Evolutionary conservation across 2,329 filamentous ascomycete genomes (phyloP).

Genomic region (Aspergillus terreus): DNA sequence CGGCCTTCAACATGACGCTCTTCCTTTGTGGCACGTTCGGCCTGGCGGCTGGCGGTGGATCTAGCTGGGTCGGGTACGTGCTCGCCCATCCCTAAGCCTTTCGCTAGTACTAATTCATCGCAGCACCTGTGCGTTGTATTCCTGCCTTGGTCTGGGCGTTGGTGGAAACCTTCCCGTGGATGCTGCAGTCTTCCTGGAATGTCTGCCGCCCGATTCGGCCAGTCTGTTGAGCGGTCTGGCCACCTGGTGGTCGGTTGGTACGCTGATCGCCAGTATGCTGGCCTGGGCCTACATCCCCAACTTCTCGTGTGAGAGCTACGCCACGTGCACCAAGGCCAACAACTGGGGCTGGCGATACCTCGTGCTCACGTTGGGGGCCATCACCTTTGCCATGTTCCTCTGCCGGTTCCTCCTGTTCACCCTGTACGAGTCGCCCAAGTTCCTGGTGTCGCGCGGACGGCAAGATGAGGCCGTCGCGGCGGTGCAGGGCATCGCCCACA

Average conservation of each 20-base stretch:
- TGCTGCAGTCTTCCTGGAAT: constrained; percentile 76
- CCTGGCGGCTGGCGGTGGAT: constrained; percentile 63
- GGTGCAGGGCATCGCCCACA: constrained; percentile 71
- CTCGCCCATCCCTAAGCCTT: constrained; percentile 17
- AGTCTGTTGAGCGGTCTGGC: constrained; percentile 70
- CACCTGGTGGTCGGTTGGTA: constrained; percentile 79
- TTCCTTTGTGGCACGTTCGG: constrained; percentile 72
- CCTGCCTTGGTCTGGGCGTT: constrained; percentile 62
- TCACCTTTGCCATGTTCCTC: constrained; percentile 74
- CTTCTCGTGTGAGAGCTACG: constrained; percentile 48
- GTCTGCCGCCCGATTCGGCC: constrained; percentile 66
- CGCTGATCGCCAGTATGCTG: constrained; percentile 55
- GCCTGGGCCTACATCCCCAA: constrained; percentile 73
- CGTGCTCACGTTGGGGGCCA: constrained; percentile 64
- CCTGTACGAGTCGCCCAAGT: constrained; percentile 83
- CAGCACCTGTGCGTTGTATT: constrained; percentile 55
- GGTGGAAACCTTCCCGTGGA: constrained; percentile 78
- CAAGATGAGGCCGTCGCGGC: constrained; percentile 76
- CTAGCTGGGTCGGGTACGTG: constrained; percentile 56
- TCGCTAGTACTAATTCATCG: neutral
- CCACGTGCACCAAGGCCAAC: constrained; percentile 45
- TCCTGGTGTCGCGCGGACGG: constrained; percentile 69
- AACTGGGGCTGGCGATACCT: constrained; percentile 72
- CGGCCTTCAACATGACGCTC: constrained; percentile 76
- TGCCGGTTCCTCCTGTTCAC: constrained; percentile 76